Conservation (phyloP, 1,139 yeast species). For the Barnettozyma hawaiiensis region DNA sequence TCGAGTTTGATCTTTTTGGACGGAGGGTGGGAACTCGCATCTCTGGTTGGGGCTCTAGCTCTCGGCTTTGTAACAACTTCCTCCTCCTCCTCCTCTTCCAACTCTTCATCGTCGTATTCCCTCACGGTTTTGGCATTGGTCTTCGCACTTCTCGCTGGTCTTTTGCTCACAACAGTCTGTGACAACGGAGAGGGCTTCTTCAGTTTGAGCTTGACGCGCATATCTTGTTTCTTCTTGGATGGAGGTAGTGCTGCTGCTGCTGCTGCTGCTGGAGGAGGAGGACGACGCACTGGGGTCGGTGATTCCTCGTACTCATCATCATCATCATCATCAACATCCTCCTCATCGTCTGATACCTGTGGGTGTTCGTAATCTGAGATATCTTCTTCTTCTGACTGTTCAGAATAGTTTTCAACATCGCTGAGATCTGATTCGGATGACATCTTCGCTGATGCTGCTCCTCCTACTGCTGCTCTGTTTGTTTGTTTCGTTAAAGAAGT, state of each 20-base stretch:
- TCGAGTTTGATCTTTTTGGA: conserved; percentile 13
- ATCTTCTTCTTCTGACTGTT: conserved; percentile 1
- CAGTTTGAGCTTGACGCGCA: neutral
- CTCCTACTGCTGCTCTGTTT: too few species aligned
- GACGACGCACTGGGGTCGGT: neutral
- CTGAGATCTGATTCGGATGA: conserved; percentile 3
- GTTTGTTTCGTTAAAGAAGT: neutral
- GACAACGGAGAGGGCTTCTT: neutral
- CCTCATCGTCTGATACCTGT: neutral
- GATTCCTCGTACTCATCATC: conserved; percentile 2
- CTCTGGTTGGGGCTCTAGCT: neutral
- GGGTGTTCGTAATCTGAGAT: conserved; percentile 2
- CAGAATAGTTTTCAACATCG: neutral
- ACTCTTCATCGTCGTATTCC: conserved; percentile 17
- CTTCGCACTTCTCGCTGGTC: conserved; percentile 1
- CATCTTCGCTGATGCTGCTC: too few species aligned
- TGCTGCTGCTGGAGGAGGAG: too few species aligned
- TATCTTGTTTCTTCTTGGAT: neutral
- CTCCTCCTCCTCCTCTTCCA: conserved; percentile 14
- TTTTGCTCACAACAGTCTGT: conserved; percentile 7
- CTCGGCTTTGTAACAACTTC: conserved; percentile 13
- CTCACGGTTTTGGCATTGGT: conserved; percentile 6
- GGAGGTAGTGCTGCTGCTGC: too few species aligned
- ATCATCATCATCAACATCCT: conserved; percentile 2
- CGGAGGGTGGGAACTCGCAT: neutral